Evolutionary conservation across 257 asterid species (phyloP).

Genomic region (Thymus mandschuricus): DNA sequence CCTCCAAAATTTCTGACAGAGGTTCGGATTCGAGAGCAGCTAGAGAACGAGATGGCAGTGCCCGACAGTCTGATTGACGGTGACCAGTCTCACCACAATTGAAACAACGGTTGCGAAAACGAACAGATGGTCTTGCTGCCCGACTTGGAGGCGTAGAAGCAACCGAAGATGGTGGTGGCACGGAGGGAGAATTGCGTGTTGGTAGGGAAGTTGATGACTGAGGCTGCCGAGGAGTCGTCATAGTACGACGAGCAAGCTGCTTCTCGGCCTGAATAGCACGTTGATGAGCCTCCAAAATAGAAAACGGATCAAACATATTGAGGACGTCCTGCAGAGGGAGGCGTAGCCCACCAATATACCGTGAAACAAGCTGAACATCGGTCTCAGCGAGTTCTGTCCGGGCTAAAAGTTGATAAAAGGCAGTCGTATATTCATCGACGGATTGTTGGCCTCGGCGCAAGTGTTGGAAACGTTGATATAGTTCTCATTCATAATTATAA

Average conservation of each 20-base stretch:
- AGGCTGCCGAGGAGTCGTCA: background rate
- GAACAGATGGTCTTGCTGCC: background rate
- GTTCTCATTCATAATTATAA: background rate
- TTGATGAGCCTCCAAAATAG: slow-evolving; percentile 12
- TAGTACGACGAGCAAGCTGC: background rate
- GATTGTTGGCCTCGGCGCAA: background rate
- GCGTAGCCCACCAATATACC: too few relatives aligned
- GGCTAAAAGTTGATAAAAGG: too few relatives aligned
- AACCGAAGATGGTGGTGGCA: background rate
- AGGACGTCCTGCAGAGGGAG: too few relatives aligned
- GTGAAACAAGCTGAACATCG: too few relatives aligned
- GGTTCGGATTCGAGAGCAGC: background rate
- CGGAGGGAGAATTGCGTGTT: background rate
- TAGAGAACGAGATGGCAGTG: background rate
- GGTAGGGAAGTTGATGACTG: background rate
- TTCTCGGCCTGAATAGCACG: background rate
- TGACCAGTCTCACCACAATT: background rate
- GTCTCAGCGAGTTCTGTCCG: too few relatives aligned
- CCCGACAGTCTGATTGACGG: background rate
- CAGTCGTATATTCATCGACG: background rate
- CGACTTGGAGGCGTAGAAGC: background rate
- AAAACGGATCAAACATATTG: too few relatives aligned
- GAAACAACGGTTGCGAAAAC: background rate
- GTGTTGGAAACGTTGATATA: background rate
- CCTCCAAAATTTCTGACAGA: background rate